Conservation (phyloP, 2,329 filamentous ascomycete species). For the Alternaria gansuensis region DNA sequence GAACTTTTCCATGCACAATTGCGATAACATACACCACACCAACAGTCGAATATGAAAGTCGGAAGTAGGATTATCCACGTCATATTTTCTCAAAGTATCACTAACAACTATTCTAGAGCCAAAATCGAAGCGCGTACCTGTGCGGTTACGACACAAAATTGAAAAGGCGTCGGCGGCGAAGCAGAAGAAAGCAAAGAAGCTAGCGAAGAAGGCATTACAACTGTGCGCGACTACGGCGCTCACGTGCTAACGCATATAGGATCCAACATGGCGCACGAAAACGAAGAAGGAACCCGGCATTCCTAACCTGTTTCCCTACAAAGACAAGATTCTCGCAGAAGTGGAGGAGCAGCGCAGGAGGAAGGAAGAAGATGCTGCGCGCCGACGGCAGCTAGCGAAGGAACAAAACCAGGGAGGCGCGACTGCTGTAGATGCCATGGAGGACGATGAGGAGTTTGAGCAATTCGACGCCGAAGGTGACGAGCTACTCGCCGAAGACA, state of each 20-base stretch:
- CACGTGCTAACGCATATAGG: conserved; percentile 60
- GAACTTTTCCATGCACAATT: conserved; percentile 36
- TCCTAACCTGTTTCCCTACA: conserved; percentile 96
- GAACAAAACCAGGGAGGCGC: conserved; percentile 53
- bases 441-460: conserved; percentile 50
- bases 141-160: conserved; percentile 93
- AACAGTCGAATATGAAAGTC: conserved; percentile 51
- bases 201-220: conserved; percentile 75
- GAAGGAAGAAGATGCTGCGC: conserved; percentile 78
- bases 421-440: conserved; percentile 48
- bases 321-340: conserved; percentile 91
- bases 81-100: background rate
- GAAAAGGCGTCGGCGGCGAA: conserved; percentile 90
- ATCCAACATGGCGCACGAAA: conserved; percentile 94
- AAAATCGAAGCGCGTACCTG: conserved; percentile 89
- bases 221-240: background rate
- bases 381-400: conserved; percentile 73
- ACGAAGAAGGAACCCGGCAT: conserved; percentile 98
- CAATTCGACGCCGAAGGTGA: conserved; percentile 63
- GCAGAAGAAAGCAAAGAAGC: conserved; percentile 87
- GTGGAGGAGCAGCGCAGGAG: conserved; percentile 86
- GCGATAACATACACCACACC: conserved; percentile 24
- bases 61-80: conserved; percentile 49
- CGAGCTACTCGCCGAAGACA: conserved; percentile 57
- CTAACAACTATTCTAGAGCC: conserved; percentile 69